Percentiles rank a stretch among this genome's conserved stretches.
These are phyloP conservation scores for Camellia lanceoleosa DNA, from an alignment of 148 eudicot genomes.

Conservation along the genomic window DNA sequence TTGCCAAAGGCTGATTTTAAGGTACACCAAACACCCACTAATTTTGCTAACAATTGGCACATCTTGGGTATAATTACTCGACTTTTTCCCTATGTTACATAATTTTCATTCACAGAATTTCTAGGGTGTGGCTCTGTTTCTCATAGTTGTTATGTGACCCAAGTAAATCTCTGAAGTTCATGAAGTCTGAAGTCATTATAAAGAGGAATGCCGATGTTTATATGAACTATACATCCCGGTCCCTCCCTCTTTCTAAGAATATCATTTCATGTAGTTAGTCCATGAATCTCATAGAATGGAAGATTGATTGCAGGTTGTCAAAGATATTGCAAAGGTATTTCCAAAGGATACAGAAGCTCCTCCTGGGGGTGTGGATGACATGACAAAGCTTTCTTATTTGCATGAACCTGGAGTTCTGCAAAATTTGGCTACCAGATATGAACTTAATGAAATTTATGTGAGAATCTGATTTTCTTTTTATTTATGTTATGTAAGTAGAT, in stretches of 20 bases:
- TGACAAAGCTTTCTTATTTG: conserved; percentile 96
- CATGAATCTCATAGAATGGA: conserved; percentile 3
- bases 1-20: no score
- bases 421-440: conserved; percentile 87
- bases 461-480: conserved; percentile 16
- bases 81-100: neutral
- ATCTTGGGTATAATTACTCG: neutral
- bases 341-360: conserved; percentile 98
- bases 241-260: neutral
- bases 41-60: neutral
- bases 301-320: conserved; percentile 54
- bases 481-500: neutral
- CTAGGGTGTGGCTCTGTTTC: neutral
- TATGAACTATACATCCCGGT: neutral
- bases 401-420: conserved; percentile 97
- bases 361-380: conserved; percentile 98
- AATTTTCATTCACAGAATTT: neutral
- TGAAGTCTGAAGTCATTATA: conserved; percentile 7
- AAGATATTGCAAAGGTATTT: conserved; percentile 70
- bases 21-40: no score
- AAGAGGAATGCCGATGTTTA: conserved; percentile 6
- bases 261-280: neutral
- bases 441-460: conserved; percentile 95
- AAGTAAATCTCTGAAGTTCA: neutral
- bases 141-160: conserved; percentile 2